Conservation (phyloP, 2,329 filamentous ascomycete genomes). For the Talaromyces sp. region DNA sequence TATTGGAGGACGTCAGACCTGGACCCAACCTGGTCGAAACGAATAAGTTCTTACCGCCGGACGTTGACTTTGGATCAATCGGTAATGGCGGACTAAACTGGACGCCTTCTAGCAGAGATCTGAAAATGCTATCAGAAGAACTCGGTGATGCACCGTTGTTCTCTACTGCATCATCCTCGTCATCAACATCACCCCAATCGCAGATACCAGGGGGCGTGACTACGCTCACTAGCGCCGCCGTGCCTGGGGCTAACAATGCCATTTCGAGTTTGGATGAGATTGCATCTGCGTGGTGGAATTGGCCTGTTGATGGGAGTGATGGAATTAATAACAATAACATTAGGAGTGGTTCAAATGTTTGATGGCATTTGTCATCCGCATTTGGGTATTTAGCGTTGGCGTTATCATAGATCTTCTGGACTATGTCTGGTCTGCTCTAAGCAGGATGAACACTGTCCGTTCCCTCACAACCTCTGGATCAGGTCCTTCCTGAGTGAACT, state of each 20-base stretch:
- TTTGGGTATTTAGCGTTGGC: neutral
- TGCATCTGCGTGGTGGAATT: slow-evolving; percentile 17
- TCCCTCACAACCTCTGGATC: no score
- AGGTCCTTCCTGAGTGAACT: neutral
- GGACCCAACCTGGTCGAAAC: neutral
- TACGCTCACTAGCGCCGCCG: neutral
- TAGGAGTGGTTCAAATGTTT: neutral
- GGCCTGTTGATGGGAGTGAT: neutral
- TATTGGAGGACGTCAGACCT: neutral
- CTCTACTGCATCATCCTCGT: slow-evolving; percentile 9
- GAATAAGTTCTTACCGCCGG: slow-evolving; percentile 5
- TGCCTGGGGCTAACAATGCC: neutral
- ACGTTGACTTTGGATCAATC: slow-evolving; percentile 11
- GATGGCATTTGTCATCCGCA: neutral
- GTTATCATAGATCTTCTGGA: neutral
- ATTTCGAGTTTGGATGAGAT: slow-evolving; percentile 11
- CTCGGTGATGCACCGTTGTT: slow-evolving; percentile 12
- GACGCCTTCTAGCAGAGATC: slow-evolving; percentile 15
- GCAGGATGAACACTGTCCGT: no score
- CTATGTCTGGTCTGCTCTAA: neutral
- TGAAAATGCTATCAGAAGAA: slow-evolving; percentile 18
- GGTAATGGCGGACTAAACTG: slow-evolving; percentile 15
- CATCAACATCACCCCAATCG: neutral
- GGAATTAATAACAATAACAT: neutral
- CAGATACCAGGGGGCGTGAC: neutral